phyloP scores from a whole-genome alignment of 768 basidiomycete genomes.

The Cystoderma amianthinum region DNA sequence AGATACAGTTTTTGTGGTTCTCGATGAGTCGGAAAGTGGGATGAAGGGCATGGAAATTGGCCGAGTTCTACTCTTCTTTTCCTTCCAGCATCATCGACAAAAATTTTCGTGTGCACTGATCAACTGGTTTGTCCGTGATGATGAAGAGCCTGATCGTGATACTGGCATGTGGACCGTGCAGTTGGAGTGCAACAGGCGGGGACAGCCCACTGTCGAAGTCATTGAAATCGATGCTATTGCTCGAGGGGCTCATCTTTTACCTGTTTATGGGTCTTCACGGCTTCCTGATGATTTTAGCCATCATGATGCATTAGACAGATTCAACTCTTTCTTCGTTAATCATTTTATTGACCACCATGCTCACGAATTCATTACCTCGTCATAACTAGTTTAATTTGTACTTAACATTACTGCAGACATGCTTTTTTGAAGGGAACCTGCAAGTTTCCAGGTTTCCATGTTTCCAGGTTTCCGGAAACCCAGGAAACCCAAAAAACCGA shows the following conservation, averaged over 20 bases:
- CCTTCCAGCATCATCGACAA: slow-evolving; percentile 10
- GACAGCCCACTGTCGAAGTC: slow-evolving; percentile 6
- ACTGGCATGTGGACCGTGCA: slow-evolving; percentile 26
- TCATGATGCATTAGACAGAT: slow-evolving; percentile 13
- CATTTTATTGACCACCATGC: slow-evolving; percentile 10
- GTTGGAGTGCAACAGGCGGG: slow-evolving; percentile 7
- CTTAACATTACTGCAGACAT: no score
- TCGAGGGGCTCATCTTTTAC: slow-evolving; percentile 17
- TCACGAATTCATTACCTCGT: no score
- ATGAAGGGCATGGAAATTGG: slow-evolving; percentile 19
- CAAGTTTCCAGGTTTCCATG: no score
- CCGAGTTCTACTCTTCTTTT: slow-evolving; percentile 20
- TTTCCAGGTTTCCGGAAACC: no score
- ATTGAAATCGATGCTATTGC: slow-evolving; percentile 14
- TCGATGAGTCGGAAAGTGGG: slow-evolving; percentile 11
- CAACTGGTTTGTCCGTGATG: slow-evolving; percentile 13
- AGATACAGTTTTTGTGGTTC: slow-evolving; percentile 21
- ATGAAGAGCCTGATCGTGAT: slow-evolving; percentile 12
- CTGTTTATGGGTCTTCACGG: no score
- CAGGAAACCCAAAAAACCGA: no score
- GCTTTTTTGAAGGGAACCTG: no score
- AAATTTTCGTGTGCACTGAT: slow-evolving; percentile 18
- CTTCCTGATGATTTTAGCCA: slow-evolving; percentile 14
- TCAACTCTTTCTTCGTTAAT: slow-evolving; percentile 11
- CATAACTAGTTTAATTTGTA: no score